Conservation (phyloP, 805 yeast genomes). For the Pichia californica region DNA sequence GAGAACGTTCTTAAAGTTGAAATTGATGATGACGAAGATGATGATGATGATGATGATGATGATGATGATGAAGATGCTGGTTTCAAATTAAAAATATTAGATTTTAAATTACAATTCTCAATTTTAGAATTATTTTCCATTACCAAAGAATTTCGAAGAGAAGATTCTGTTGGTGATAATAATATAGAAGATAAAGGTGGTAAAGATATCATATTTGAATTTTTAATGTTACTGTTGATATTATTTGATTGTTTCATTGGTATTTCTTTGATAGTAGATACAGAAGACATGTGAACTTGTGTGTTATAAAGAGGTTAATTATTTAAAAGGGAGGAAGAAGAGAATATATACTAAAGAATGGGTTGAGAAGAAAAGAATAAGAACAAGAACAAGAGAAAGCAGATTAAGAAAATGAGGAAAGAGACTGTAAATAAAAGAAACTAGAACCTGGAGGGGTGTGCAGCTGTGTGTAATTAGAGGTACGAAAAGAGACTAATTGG, state of each 20-base stretch:
- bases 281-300: not conserved
- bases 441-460: no score
- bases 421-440: no score
- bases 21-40: not conserved
- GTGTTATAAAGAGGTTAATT: no score
- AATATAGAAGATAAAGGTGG: conserved; percentile 8
- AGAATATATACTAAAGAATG: no score
- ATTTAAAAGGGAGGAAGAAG: no score
- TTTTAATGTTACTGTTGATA: no score
- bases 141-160: conserved; percentile 1
- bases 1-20: conserved; percentile 3
- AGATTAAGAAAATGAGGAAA: no score
- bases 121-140: not conserved
- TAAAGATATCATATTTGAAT: not conserved
- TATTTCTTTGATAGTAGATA: not conserved
- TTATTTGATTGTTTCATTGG: not conserved
- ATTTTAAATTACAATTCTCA: not conserved
- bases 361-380: no score
- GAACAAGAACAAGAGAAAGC: no score
- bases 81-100: not conserved
- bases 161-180: conserved; percentile 5
- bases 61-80: not conserved
- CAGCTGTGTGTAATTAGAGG: not conserved
- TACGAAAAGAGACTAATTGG: not conserved
- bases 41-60: not conserved